Base-by-base conservation (phyloP, 1,284 basidiomycete species). In the Sutorius eximius region DNA sequence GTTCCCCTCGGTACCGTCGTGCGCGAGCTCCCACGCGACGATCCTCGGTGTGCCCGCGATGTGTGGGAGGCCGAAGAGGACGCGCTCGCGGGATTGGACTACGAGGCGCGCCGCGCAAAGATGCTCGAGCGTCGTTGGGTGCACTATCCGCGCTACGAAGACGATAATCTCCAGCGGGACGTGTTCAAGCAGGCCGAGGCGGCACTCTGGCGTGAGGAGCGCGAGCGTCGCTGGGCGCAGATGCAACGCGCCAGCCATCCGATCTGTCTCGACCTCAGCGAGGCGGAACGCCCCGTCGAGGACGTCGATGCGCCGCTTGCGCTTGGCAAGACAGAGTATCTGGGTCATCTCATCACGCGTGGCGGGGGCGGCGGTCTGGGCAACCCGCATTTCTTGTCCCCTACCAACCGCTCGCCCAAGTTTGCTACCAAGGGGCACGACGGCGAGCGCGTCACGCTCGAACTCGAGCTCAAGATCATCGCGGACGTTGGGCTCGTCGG, bases 401-500 rank as follows among this genome's bases (percentile, higher is more conserved):
- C 82, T 1, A 71, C 79, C 16, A 87, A 84, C 53, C 85, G 89
- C 2, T 86, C 89, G 1, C 90, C 91, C 3, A 90, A 92, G 68
- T 89, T 89, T 58, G 92, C 90, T 0, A 87, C 87, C 4, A 80
- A 86, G 27, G 96, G 97, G 0, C 78, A 83, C 8, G 81, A 85
- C 5, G 96, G 96, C 8, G 89, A 95, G 61, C 82, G 86, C 9
- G 74, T 95, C 57, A 89, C 89, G 1, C 80, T 99, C 22, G 82
- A 86, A 37, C 80, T 99, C n/a, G 96, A 98, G 71, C 87, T 99
- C 62, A 98, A 99, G 71, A 82, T 95, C 7, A 79, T 96, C 2
- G 94, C 95, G 1, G 96, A 99, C 70, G 82, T 99, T 22, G 97
- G 95, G 0, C 77, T 99, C 12, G 95, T 99, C 4, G 97, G 96